phyloP scores from a whole-genome alignment of 2,329 filamentous ascomycete species.

The Fusarium nurragi region DNA sequence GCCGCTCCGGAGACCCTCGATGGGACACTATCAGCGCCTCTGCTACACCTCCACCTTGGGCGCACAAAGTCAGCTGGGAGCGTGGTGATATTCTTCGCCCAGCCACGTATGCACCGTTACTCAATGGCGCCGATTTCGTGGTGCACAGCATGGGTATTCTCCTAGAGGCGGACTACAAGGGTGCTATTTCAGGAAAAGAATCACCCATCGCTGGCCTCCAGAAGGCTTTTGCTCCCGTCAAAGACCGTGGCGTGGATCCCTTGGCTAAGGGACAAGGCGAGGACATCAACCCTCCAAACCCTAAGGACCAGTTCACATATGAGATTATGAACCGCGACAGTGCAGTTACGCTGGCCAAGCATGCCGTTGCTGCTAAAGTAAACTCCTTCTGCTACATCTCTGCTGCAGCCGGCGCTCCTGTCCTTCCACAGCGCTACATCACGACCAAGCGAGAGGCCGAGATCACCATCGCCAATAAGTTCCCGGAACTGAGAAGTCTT shows the following conservation, averaged over 20 bases:
- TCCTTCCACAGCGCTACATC: conserved; percentile 87
- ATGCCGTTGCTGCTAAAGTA: conserved; percentile 72
- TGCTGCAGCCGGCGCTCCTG: conserved; percentile 83
- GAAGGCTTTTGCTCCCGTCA: conserved; percentile 77
- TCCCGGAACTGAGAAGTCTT: conserved; percentile 79
- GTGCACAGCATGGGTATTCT: conserved; percentile 97
- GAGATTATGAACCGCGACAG: conserved; percentile 96
- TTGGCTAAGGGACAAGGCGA: conserved; percentile 68
- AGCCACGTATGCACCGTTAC: conserved; percentile 77
- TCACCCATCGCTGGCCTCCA: conserved; percentile 81
- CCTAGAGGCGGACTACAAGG: conserved; percentile 97
- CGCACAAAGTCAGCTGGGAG: conserved; percentile 84
- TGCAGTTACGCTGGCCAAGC: conserved; percentile 83
- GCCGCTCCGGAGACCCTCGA: conserved; percentile 87
- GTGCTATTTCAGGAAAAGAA: conserved; percentile 83
- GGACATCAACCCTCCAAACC: conserved; percentile 71
- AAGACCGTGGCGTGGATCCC: conserved; percentile 73
- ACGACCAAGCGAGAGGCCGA: conserved; percentile 93
- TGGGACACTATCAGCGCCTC: conserved; percentile 85
- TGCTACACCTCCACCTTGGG: conserved; percentile 78
- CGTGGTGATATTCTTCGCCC: conserved; percentile 88
- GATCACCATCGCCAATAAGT: conserved; percentile 73
- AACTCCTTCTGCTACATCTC: conserved; percentile 87
- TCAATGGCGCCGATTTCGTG: conserved; percentile 82
- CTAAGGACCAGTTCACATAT: conserved; percentile 85